Base-by-base conservation (phyloP, 2,329 filamentous ascomycete species). In the Talaromyces atroroseus region DNA sequence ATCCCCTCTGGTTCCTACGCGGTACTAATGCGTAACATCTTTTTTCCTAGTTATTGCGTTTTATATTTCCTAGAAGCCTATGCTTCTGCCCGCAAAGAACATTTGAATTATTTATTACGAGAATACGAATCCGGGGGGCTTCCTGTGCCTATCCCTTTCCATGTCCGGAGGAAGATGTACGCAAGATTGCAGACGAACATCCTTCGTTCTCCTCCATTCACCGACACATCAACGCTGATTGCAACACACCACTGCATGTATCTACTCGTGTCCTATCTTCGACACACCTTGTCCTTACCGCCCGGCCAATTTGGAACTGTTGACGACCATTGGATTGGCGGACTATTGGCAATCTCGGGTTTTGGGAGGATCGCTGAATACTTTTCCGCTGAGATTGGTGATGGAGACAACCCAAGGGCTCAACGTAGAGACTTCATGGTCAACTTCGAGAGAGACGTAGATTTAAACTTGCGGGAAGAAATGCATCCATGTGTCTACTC, bases 341-440 rank as follows among this genome's bases (percentile, higher is more conserved):
- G 73, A 8, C 63, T 76, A 18, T 69, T 75, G 18, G 70, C 71
- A 1, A 59, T 71, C 5, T 72, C 71, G 11, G 71, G 72, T 3
- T 73, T 75, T 44, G 60, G 61, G 21, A 71, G 73, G 3, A 68
- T 74, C 7, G 68, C 72, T 32, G 72, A 76, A 53, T 75, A 70
- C 54, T 74, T 76, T 61, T 74, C 73, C 1, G 73, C 73, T 0
- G 73, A 75, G 55, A 75, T 75, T 32, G 73, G 73, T 5, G 70
- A 74, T 36, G 72, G 73, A 4, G 67, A 69, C 26, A 74, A 66
- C 54, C 72, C 73, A 57, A 68, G 72, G 21, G 61, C 66, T 57
- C 71, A 74, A 58, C 68, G 73, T 24, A 75, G 68, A 59, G 69
- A 73, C 32, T 76, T 76, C 57, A 76, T 75, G 73, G 64, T 67